Percentiles rank a stretch among this genome's conserved stretches.
Conservation (phyloP, 331 rosid genomes). For the Dryas integrifolia region DNA sequence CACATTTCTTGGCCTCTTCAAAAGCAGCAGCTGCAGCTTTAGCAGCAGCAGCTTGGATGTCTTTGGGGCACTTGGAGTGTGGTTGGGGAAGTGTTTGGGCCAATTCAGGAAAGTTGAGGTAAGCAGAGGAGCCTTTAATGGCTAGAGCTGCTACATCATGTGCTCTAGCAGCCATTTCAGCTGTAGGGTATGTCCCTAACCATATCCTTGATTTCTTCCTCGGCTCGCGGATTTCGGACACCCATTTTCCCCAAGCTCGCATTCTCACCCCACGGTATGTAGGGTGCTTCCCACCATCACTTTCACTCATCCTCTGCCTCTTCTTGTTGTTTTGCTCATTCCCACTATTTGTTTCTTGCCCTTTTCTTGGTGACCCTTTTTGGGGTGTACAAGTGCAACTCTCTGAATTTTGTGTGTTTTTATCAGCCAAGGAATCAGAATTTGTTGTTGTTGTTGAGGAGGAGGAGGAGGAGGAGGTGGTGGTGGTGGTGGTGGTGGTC, state of each 20-base stretch:
- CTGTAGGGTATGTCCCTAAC: conserved; percentile 84
- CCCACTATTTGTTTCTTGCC: conserved; percentile 22
- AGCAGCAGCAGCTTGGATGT: conserved; percentile 85
- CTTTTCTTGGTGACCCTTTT: conserved; percentile 11
- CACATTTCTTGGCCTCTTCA: conserved; percentile 19
- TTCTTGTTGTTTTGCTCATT: conserved; percentile 32
- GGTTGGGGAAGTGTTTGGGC: conserved; percentile 65
- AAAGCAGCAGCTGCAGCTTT: conserved; percentile 63
- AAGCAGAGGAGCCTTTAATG: conserved; percentile 70
- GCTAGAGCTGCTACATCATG: conserved; percentile 90
- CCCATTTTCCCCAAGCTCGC: conserved; percentile 89
- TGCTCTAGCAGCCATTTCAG: conserved; percentile 92
- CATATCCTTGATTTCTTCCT: conserved; percentile 87
- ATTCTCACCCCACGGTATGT: conserved; percentile 72
- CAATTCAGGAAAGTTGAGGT: conserved; percentile 74
- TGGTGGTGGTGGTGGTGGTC: background rate
- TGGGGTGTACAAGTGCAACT: conserved; percentile 12
- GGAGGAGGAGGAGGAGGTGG: conserved; percentile 22
- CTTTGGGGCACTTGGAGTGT: conserved; percentile 57
- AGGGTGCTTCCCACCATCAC: conserved; percentile 43
- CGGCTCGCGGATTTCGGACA: conserved; percentile 85
- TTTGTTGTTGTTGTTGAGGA: conserved; percentile 5
- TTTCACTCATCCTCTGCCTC: conserved; percentile 30
- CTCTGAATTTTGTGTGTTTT: background rate
- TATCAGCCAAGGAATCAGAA: conserved; percentile 18